Conservation (phyloP, 75 land plant genomes). For the Selaginella tamariscina region DNA sequence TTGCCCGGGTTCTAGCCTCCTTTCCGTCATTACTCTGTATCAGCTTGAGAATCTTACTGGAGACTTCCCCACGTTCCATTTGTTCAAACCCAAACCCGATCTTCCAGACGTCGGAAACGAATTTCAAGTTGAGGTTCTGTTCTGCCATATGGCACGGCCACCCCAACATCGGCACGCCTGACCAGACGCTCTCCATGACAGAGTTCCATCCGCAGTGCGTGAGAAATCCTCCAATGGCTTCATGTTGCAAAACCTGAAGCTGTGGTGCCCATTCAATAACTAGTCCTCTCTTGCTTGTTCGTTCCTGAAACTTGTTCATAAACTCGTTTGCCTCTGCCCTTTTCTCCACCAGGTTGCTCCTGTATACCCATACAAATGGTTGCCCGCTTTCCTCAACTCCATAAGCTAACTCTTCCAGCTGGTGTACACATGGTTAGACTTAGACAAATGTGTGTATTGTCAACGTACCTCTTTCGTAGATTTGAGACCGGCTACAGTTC, state of each 20-base stretch:
- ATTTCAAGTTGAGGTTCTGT: background rate
- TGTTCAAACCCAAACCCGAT: background rate
- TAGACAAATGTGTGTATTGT: too few species aligned
- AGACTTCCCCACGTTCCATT: background rate
- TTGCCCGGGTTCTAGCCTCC: background rate
- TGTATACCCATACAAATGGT: constrained; percentile 33
- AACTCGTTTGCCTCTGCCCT: background rate
- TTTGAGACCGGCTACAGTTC: constrained; percentile 24
- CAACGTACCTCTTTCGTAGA: too few species aligned
- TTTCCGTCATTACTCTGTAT: background rate
- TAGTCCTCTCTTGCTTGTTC: background rate
- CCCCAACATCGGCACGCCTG: background rate
- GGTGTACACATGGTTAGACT: too few species aligned
- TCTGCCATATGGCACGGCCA: background rate
- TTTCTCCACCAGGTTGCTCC: background rate
- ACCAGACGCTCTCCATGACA: background rate
- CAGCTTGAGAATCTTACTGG: background rate
- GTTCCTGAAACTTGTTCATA: background rate
- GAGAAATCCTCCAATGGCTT: background rate
- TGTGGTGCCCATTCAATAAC: background rate
- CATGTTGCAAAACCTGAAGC: background rate
- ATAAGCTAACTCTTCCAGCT: constrained; percentile 21
- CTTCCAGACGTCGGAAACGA: background rate
- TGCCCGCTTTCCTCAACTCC: constrained; percentile 31
- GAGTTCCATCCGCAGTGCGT: background rate